These are phyloP conservation scores for Coffea eugenioides DNA, from an alignment of 257 asterid genomes.

Conservation along the genomic window DNA sequence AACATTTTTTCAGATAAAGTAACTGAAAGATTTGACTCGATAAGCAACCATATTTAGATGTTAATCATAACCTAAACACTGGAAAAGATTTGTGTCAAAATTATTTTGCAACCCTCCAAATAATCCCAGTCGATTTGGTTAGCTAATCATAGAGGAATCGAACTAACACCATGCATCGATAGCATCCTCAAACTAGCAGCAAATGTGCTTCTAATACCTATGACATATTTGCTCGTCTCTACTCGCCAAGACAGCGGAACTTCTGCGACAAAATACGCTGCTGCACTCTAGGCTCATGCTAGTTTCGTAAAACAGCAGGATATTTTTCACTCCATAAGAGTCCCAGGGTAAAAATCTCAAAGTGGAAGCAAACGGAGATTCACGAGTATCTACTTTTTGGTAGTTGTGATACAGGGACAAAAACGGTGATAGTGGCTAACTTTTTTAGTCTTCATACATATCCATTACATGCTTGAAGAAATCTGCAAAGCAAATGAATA, in stretches of 20 bases:
- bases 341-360: conserved; percentile 2
- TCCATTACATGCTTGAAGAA: conserved; percentile 16
- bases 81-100: neutral
- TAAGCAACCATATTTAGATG: neutral
- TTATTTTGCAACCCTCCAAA: neutral
- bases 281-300: neutral
- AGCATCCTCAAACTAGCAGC: neutral
- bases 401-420: neutral
- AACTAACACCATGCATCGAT: neutral
- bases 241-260: conserved; percentile 1
- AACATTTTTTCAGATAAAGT: neutral
- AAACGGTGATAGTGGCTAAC: conserved; percentile 2
- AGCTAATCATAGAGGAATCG: neutral
- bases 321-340: neutral
- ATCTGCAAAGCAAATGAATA: conserved; percentile 15
- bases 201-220: neutral
- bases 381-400: neutral
- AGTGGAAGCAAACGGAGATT: neutral
- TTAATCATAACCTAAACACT: neutral
- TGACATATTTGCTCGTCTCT: neutral
- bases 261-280: neutral
- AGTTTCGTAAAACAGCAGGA: conserved; percentile 2
- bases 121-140: neutral
- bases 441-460: conserved; percentile 11
- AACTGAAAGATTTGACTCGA: neutral